Evolutionary conservation across 257 asterid genomes (phyloP).

Genomic region (Eucommia ulmoides): DNA sequence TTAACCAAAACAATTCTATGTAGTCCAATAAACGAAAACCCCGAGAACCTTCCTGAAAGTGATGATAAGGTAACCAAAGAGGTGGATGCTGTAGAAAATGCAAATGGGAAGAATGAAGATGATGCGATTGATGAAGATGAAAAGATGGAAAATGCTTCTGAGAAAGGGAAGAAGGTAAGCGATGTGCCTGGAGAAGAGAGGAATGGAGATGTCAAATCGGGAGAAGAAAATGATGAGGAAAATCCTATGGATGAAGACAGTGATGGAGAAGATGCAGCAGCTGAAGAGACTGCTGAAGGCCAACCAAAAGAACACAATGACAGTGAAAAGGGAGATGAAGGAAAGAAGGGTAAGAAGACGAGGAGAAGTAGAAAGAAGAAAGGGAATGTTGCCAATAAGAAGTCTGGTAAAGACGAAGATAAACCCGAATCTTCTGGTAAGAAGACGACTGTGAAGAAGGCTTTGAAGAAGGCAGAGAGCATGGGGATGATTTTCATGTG

Average conservation of each 20-base stretch:
- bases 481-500: slow-evolving; percentile 97
- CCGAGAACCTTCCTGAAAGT: too few relatives aligned
- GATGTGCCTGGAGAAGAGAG: too few relatives aligned
- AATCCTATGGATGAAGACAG: slow-evolving; percentile 14
- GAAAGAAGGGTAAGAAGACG: slow-evolving; percentile 19
- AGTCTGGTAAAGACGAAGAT: slow-evolving; percentile 15
- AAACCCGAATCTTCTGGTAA: slow-evolving; percentile 34
- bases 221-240: too few relatives aligned
- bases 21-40: too few relatives aligned
- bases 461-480: slow-evolving; percentile 40
- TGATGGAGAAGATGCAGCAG: slow-evolving; percentile 20
- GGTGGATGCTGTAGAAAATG: too few relatives aligned
- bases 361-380: slow-evolving; percentile 12
- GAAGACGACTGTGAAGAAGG: slow-evolving; percentile 16
- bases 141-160: too few relatives aligned
- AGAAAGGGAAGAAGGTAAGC: too few relatives aligned
- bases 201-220: too few relatives aligned
- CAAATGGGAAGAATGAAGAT: too few relatives aligned
- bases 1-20: too few relatives aligned
- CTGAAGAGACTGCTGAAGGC: slow-evolving; percentile 16
- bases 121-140: too few relatives aligned
- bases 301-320: neutral
- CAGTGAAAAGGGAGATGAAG: slow-evolving; percentile 10
- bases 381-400: slow-evolving; percentile 18
- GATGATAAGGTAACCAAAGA: too few relatives aligned